Evolutionary conservation across 2,329 filamentous ascomycete genomes (phyloP).

Genomic region (Amphichorda felina): DNA sequence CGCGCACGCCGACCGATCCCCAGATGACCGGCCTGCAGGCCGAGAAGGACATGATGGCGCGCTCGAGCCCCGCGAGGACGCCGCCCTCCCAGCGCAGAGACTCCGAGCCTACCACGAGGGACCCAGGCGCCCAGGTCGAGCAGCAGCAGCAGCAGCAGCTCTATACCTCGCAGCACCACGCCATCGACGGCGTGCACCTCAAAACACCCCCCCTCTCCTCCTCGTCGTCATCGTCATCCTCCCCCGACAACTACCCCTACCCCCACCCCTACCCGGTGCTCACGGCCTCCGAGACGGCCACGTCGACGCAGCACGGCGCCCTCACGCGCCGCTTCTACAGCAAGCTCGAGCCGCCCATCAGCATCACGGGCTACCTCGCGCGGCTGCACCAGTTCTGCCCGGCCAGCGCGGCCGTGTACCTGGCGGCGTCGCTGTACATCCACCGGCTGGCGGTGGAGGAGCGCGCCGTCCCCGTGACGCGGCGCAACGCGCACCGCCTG

Average conservation of each 20-base stretch:
- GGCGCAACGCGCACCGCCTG: constrained; percentile 75
- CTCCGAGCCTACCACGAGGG: too few species aligned
- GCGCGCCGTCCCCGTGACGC: constrained; percentile 66
- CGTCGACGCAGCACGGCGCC: constrained; percentile 69
- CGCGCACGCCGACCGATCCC: constrained; percentile 49
- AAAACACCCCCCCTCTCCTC: constrained; percentile 15
- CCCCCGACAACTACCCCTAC: not conserved
- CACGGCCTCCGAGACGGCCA: constrained; percentile 38
- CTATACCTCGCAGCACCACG: constrained; percentile 11
- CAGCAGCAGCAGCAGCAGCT: constrained; percentile 8
- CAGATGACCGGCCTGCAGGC: constrained; percentile 52
- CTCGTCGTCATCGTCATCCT: constrained; percentile 12
- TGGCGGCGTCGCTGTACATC: constrained; percentile 81
- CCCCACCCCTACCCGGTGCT: constrained; percentile 42
- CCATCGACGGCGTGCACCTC: constrained; percentile 45
- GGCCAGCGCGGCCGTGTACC: constrained; percentile 86
- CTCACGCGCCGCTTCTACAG: constrained; percentile 91
- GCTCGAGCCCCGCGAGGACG: constrained; percentile 19
- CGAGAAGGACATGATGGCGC: constrained; percentile 48
- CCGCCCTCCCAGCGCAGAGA: not conserved
- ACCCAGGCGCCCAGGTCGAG: too few species aligned
- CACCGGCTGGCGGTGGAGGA: constrained; percentile 70
- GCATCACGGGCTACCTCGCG: constrained; percentile 71
- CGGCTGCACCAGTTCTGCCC: constrained; percentile 86
- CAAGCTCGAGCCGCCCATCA: constrained; percentile 73